Conservation (phyloP, 2,329 filamentous ascomycete species). For the Paraphaeosphaeria minitans region DNA sequence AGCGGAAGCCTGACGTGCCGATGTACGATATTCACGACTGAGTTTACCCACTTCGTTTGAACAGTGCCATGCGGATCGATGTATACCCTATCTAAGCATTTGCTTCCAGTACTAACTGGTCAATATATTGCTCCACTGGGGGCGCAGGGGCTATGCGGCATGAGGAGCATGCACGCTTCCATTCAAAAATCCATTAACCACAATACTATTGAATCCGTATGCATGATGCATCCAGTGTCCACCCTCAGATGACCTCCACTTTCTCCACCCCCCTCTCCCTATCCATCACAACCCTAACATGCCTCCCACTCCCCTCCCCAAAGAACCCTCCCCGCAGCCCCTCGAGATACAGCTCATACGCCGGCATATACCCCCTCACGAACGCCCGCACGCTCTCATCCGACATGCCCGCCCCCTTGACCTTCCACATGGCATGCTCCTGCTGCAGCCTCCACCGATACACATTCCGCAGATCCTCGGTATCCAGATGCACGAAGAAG, state of each 20-base stretch:
- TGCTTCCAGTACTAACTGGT: too few species aligned
- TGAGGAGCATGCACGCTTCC: neutral
- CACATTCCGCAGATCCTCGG: constrained; percentile 73
- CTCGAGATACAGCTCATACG: constrained; percentile 62
- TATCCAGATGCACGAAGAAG: constrained; percentile 72
- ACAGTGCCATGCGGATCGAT: too few species aligned
- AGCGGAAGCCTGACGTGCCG: neutral
- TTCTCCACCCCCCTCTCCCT: constrained; percentile 51
- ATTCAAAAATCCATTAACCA: neutral
- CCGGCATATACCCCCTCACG: constrained; percentile 66
- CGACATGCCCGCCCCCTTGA: constrained; percentile 78
- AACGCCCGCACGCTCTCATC: constrained; percentile 79
- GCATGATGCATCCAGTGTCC: neutral
- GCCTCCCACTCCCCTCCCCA: constrained; percentile 48
- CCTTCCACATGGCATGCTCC: constrained; percentile 70
- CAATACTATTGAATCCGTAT: neutral
- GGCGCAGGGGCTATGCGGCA: too few species aligned
- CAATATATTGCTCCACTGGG: too few species aligned
- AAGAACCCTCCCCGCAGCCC: constrained; percentile 57
- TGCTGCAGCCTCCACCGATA: constrained; percentile 86
- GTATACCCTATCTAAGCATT: too few species aligned
- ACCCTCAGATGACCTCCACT: constrained; percentile 36
- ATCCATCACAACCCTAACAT: constrained; percentile 58
- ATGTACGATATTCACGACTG: neutral
- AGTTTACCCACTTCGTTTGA: neutral